Percentiles rank a stretch among this genome's conserved stretches.
Evolutionary conservation across 441 rosid species (phyloP).

Genomic region (Corymbia calophylla): DNA sequence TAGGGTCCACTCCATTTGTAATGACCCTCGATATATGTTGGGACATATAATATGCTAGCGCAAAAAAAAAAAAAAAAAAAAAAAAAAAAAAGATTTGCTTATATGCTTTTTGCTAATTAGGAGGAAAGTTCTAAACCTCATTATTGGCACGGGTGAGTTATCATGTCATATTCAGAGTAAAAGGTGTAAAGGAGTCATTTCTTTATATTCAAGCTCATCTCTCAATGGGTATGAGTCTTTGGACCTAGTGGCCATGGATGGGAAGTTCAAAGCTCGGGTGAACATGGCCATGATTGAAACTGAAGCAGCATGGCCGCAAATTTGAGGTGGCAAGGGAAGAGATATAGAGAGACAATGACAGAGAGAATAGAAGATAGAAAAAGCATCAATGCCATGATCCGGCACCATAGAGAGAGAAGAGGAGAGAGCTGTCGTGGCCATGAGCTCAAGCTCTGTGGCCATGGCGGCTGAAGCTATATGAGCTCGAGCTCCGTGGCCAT

Average conservation of each 20-base stretch:
- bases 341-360: not conserved
- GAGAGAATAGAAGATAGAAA: not conserved
- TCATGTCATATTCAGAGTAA: not conserved
- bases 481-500: not conserved
- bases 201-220: not conserved
- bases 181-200: not conserved
- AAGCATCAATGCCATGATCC: not conserved
- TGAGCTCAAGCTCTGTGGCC: not conserved
- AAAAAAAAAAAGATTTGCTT: not conserved
- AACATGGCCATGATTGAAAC: not conserved
- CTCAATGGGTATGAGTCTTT: not conserved
- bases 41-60: not conserved
- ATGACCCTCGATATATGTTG: not conserved
- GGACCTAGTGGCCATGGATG: not conserved
- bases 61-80: not conserved
- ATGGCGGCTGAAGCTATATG: not conserved
- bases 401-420: not conserved
- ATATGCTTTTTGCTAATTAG: not conserved
- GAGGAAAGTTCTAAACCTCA: not conserved
- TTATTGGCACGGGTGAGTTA: not conserved
- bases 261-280: not conserved
- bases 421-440: accelerated
- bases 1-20: not conserved
- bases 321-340: not conserved
- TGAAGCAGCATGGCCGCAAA: not conserved